phyloP scores from a whole-genome alignment of 169 alveolate species.

The Plasmodium vivax region DNA sequence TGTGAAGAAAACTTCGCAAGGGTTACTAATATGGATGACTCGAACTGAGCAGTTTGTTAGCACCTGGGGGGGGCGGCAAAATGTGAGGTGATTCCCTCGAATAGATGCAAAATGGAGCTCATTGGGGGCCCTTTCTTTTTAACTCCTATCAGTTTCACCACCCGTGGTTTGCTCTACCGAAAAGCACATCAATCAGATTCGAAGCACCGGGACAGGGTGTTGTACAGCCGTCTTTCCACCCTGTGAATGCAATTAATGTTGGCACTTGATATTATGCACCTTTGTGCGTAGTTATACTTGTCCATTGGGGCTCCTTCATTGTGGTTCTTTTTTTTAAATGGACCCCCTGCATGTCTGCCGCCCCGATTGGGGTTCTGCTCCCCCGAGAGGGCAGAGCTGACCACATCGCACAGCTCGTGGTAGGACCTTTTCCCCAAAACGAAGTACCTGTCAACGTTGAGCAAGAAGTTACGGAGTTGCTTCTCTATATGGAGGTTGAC shows the following conservation, averaged over 20 bases:
- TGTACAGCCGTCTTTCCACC: slow-evolving; percentile 16
- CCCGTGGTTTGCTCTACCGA: background rate
- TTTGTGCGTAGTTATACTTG: slow-evolving; percentile 37
- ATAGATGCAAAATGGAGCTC: background rate
- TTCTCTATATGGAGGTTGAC: slow-evolving; percentile 49
- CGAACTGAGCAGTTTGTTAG: background rate
- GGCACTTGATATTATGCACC: slow-evolving; percentile 37
- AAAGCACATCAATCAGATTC: background rate
- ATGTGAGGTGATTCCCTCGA: background rate
- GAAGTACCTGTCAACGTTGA: slow-evolving; percentile 57
- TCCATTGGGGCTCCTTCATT: background rate
- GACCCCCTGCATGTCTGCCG: background rate
- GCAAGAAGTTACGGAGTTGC: slow-evolving; percentile 31
- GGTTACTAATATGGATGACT: background rate
- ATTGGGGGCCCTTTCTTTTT: background rate
- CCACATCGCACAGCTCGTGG: slow-evolving; percentile 36
- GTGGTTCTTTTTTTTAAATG: background rate
- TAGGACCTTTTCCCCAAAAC: slow-evolving; percentile 31
- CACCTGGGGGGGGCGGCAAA: background rate
- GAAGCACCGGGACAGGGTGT: slow-evolving; percentile 23
- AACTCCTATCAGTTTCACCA: background rate
- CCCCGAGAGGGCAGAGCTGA: background rate
- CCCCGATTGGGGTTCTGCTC: background rate
- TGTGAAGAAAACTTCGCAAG: background rate
- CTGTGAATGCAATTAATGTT: slow-evolving; percentile 40